These are phyloP conservation scores for Nakazawaea peltata DNA, from an alignment of 805 yeast genomes.

Conservation along the genomic window DNA sequence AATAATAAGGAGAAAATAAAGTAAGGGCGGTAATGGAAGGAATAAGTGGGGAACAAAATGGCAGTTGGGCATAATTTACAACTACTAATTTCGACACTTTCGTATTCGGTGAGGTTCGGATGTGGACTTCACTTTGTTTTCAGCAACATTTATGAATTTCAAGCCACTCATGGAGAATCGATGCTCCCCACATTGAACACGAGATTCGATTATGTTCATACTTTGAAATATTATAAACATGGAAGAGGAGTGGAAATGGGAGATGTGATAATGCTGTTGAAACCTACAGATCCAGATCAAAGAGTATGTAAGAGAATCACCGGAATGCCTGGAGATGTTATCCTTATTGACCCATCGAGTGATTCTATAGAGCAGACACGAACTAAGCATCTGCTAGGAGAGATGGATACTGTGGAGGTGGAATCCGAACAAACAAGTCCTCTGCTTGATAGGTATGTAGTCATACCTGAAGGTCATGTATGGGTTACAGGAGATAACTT, in stretches of 20 bases:
- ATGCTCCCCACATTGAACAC: slow-evolving; percentile 88
- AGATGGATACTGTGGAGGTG: background rate
- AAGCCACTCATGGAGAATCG: slow-evolving; percentile 86
- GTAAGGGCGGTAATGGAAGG: background rate
- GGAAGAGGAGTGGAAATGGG: slow-evolving; percentile 73
- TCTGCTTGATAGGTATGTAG: slow-evolving; percentile 45
- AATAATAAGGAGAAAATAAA: background rate
- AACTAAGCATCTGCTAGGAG: too few species aligned
- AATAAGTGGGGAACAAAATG: background rate
- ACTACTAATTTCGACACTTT: background rate
- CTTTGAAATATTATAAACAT: slow-evolving; percentile 50
- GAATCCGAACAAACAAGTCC: slow-evolving; percentile 16
- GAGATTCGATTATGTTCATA: slow-evolving; percentile 71
- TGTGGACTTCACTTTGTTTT: slow-evolving; percentile 62
- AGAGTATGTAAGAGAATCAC: slow-evolving; percentile 89
- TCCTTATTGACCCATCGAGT: slow-evolving; percentile 73
- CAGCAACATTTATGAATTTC: slow-evolving; percentile 61
- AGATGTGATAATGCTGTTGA: slow-evolving; percentile 78
- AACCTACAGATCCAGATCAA: slow-evolving; percentile 82
- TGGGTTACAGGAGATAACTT: slow-evolving; percentile 97
- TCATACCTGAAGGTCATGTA: slow-evolving; percentile 88
- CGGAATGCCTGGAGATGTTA: slow-evolving; percentile 92
- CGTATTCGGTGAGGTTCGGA: slow-evolving; percentile 47
- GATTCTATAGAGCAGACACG: slow-evolving; percentile 31
- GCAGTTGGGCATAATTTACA: background rate